Conservation (phyloP, 176 grass and related monocot species). For the Dendrocalamus sinicus region DNA sequence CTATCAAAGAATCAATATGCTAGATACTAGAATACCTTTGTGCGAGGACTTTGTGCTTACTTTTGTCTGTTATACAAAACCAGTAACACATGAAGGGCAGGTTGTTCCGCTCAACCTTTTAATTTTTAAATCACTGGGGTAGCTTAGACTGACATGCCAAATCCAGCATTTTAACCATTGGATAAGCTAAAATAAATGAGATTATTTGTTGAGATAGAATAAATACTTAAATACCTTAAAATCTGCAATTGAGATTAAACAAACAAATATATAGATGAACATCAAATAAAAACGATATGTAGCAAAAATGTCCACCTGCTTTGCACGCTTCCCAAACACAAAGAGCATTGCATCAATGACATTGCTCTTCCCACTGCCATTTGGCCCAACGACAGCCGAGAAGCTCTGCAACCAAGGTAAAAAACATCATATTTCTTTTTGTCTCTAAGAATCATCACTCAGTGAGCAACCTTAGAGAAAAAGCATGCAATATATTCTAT, state of each 20-base stretch:
- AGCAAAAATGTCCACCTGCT: constrained; percentile 59
- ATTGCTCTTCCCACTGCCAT: constrained; percentile 98
- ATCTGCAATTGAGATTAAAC: not conserved
- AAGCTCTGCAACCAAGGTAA: constrained; percentile 76
- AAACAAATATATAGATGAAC: constrained; percentile 6
- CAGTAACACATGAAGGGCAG: constrained; percentile 5
- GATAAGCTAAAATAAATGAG: constrained; percentile 32
- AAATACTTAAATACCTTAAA: constrained; percentile 15
- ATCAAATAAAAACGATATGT: not conserved
- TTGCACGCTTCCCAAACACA: constrained; percentile 97
- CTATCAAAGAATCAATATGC: constrained; percentile 26
- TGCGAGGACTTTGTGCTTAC: constrained; percentile 1
- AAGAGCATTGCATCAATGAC: constrained; percentile 99
- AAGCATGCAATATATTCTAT: not conserved
- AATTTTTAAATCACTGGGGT: constrained; percentile 19
- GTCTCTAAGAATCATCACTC: constrained; percentile 7
- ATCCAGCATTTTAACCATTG: not conserved
- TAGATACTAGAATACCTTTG: constrained; percentile 13
- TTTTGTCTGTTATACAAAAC: constrained; percentile 23
- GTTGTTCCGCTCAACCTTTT: constrained; percentile 1
- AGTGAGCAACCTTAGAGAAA: constrained; percentile 1
- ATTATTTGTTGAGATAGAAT: constrained; percentile 7
- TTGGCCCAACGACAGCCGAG: constrained; percentile 93
- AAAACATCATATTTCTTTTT: constrained; percentile 17
- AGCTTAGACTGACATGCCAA: not conserved